phyloP scores from a whole-genome alignment of 106 monocot genomes.

The Posidonia australis region DNA sequence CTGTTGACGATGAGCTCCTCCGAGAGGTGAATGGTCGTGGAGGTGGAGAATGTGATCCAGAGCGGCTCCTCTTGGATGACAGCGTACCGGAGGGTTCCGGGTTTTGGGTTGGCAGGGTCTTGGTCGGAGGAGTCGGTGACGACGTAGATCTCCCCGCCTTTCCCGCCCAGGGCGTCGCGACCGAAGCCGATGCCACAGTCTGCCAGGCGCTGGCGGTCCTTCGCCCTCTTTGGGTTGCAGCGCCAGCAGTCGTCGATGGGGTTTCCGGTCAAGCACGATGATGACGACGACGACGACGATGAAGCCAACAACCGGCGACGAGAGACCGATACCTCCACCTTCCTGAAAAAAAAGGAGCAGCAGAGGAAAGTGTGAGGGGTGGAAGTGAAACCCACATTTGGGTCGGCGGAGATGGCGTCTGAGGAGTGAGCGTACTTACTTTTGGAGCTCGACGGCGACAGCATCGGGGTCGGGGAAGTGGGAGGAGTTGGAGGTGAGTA shows the following conservation, averaged over 20 bases:
- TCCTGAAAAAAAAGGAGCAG: not conserved
- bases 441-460: slow-evolving; percentile 9
- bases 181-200: slow-evolving; percentile 80
- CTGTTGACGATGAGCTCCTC: slow-evolving; percentile 69
- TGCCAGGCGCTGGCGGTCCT: slow-evolving; percentile 56
- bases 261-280: slow-evolving; percentile 43
- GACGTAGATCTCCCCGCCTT: slow-evolving; percentile 43
- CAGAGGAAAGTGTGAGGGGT: too few species aligned
- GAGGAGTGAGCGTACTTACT: not conserved
- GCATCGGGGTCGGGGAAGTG: not conserved
- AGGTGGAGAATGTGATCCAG: slow-evolving; percentile 61
- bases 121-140: slow-evolving; percentile 56
- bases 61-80: slow-evolving; percentile 57
- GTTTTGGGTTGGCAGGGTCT: slow-evolving; percentile 38
- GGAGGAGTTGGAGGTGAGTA: not conserved
- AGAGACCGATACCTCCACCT: slow-evolving; percentile 5
- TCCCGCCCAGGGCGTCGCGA: slow-evolving; percentile 47
- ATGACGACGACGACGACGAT: not conserved
- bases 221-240: slow-evolving; percentile 44
- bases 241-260: slow-evolving; percentile 87
- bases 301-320: not conserved
- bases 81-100: slow-evolving; percentile 63
- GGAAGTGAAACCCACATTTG: not conserved
- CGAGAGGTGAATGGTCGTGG: slow-evolving; percentile 48
- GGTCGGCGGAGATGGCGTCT: not conserved